Base-by-base conservation (phyloP, 208 protist genomes). In the Acanthamoeba sp. region DNA sequence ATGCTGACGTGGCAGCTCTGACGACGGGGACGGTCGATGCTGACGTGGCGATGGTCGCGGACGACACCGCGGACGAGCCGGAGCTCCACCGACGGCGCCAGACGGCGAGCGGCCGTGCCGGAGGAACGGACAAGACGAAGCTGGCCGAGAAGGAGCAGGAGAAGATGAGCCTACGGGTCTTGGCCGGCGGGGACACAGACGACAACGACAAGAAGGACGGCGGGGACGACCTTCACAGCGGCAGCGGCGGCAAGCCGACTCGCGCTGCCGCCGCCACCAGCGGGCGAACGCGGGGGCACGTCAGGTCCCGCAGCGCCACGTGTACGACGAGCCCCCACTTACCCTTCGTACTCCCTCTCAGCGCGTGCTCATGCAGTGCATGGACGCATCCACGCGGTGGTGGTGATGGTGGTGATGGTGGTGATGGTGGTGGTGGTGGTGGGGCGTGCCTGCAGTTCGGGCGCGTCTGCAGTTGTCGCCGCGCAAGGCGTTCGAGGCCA, bases 401-500 rank as follows among this genome's bases (percentile, higher is more conserved):
- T 50, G 45, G 45, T 69, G 59, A 4, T 20, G 9, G 27, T 69
- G 59, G 3, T 12, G 45, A 16, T 3, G 3, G 3, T 3, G 3
- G 48, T 52, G 48, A 20, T 10, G 10, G 52, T 27, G 22, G 6
- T 10, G 18, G 52, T 27, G 52, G 10, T 1, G 10, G 52, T 4
- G 52, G 18, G 52, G 18, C 52, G 20, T 27, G 20, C 22, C 5
- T 1, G 16, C 69, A 80, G 71, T 80, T 24, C 71, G 71, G 12
- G 12, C 9, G 36, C 71, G 71, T 18, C 32, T 80, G 38, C 71
- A 80, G 71, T 27, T 80, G 36, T 80, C 71, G 71, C 71, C 71
- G 71, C 71, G 71, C 38, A 80, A 80, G 71, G 71, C 71, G 38
- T 48, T 80, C 27, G 71, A 80, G 40, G 71, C 71, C 71, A 80